phyloP scores from a whole-genome alignment of 2,329 filamentous ascomycete species.

The Thielaviopsis populi region DNA sequence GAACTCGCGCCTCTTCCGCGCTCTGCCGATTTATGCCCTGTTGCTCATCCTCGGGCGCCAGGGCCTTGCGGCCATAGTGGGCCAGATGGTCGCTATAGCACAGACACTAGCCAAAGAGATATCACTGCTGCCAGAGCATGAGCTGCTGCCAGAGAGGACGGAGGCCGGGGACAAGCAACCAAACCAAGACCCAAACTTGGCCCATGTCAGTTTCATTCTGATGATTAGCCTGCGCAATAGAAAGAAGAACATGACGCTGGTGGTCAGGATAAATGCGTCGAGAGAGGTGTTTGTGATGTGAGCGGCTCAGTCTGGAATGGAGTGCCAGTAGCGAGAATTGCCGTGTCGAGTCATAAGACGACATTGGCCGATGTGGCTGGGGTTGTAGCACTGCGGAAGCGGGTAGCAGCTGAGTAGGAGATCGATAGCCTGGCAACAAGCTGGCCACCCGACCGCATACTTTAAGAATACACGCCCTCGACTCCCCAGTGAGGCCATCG shows the following conservation, averaged over 20 bases:
- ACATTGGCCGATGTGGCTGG: slow-evolving; percentile 50
- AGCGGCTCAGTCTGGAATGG: slow-evolving; percentile 69
- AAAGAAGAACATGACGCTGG: slow-evolving; percentile 48
- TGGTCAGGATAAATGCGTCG: slow-evolving; percentile 55
- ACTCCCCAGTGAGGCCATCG: background rate
- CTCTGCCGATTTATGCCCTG: slow-evolving; percentile 75
- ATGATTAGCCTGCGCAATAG: slow-evolving; percentile 58
- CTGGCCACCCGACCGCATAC: background rate
- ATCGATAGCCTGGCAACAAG: too few species aligned
- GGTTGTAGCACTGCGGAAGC: slow-evolving; percentile 50
- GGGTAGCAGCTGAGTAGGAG: slow-evolving; percentile 27
- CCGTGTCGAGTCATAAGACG: slow-evolving; percentile 73
- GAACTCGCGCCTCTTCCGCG: slow-evolving; percentile 81
- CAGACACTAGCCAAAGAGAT: slow-evolving; percentile 52
- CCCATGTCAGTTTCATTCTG: slow-evolving; percentile 51
- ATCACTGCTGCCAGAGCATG: slow-evolving; percentile 44
- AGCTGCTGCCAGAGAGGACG: slow-evolving; percentile 40
- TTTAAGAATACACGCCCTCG: background rate
- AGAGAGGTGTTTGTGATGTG: slow-evolving; percentile 68
- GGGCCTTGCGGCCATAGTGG: slow-evolving; percentile 55
- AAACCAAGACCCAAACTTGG: slow-evolving; percentile 26
- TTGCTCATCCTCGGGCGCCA: slow-evolving; percentile 56
- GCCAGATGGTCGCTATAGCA: slow-evolving; percentile 56
- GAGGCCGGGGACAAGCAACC: slow-evolving; percentile 19
- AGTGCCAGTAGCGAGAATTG: slow-evolving; percentile 60